These are phyloP conservation scores for Pleurotus salmoneostramineus DNA, from an alignment of 768 basidiomycete species.

Conservation along the genomic window DNA sequence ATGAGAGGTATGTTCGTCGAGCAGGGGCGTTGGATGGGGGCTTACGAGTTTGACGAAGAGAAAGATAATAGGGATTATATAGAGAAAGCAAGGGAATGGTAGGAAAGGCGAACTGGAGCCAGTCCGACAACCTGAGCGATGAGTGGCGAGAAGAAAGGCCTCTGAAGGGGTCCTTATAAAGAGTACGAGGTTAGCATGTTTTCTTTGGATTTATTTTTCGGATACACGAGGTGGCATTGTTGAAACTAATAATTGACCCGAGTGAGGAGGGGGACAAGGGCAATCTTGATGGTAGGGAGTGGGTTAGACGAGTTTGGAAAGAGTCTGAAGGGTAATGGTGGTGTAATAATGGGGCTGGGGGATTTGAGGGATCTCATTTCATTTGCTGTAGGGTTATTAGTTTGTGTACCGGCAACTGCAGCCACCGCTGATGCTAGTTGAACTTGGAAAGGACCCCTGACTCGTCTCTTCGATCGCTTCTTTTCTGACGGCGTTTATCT, in stretches of 20 bases:
- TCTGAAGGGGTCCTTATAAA: background rate
- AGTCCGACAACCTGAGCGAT: constrained; percentile 18
- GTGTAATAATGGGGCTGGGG: background rate
- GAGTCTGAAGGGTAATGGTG: background rate
- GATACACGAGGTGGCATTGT: constrained; percentile 2
- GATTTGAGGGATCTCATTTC: constrained; percentile 1
- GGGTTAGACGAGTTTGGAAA: background rate
- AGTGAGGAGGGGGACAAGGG: background rate
- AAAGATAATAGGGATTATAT: constrained; percentile 12
- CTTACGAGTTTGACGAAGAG: background rate
- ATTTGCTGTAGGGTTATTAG: background rate
- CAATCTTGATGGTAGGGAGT: background rate
- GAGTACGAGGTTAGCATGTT: constrained; percentile 13
- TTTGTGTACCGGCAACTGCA: background rate
- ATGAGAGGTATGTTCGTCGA: background rate
- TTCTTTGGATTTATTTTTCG: constrained; percentile 7
- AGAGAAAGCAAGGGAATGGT: constrained; percentile 8
- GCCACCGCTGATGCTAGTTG: background rate
- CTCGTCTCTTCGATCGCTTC: too few species aligned
- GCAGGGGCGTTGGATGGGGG: background rate
- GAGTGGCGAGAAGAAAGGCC: constrained; percentile 3
- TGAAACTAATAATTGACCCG: background rate
- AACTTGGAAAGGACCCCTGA: too few species aligned
- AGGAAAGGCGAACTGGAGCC: constrained; percentile 9
- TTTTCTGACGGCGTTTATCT: background rate